Evolutionary conservation across 2,329 filamentous ascomycete species (phyloP).

Genomic region (Aspergillus hortae): DNA sequence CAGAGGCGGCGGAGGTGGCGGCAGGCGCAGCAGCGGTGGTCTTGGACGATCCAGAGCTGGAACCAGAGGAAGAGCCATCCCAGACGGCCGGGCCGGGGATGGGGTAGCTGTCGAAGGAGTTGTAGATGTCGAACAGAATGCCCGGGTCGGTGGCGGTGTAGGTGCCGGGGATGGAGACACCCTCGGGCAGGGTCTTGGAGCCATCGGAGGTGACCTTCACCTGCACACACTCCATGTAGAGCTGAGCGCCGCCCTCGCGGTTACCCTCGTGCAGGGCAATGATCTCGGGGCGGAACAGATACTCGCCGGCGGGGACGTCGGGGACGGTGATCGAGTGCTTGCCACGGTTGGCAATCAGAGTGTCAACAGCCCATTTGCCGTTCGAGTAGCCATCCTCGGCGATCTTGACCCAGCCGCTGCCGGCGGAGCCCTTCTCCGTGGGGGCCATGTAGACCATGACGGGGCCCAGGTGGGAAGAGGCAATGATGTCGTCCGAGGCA

Average conservation of each 20-base stretch:
- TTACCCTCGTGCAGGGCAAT: slow-evolving; percentile 20
- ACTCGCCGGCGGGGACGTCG: slow-evolving; percentile 19
- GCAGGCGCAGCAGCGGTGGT: slow-evolving; percentile 4
- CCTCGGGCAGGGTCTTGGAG: slow-evolving; percentile 13
- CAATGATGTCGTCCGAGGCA: slow-evolving; percentile 21
- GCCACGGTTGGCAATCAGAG: slow-evolving; percentile 17
- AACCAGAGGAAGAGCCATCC: slow-evolving; percentile 13
- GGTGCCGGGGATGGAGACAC: slow-evolving; percentile 18
- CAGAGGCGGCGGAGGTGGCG: not conserved
- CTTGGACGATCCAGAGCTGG: slow-evolving; percentile 5
- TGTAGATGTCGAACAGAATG: slow-evolving; percentile 19
- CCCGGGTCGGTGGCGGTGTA: slow-evolving; percentile 15
- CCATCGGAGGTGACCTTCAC: slow-evolving; percentile 19
- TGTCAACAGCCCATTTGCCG: slow-evolving; percentile 18
- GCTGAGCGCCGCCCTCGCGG: slow-evolving; percentile 16
- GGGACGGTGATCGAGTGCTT: slow-evolving; percentile 21
- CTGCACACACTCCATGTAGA: slow-evolving; percentile 24
- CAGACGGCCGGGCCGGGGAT: slow-evolving; percentile 21
- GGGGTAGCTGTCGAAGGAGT: slow-evolving; percentile 15
- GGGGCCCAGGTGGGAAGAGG: slow-evolving; percentile 16
- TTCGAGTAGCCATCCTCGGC: slow-evolving; percentile 18
- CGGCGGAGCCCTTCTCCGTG: slow-evolving; percentile 15
- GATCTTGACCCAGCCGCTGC: slow-evolving; percentile 20
- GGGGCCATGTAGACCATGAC: slow-evolving; percentile 20
- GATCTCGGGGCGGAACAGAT: slow-evolving; percentile 22